Evolutionary conservation across 305 asterid genomes (phyloP).

Genomic region (Lippia alba): DNA sequence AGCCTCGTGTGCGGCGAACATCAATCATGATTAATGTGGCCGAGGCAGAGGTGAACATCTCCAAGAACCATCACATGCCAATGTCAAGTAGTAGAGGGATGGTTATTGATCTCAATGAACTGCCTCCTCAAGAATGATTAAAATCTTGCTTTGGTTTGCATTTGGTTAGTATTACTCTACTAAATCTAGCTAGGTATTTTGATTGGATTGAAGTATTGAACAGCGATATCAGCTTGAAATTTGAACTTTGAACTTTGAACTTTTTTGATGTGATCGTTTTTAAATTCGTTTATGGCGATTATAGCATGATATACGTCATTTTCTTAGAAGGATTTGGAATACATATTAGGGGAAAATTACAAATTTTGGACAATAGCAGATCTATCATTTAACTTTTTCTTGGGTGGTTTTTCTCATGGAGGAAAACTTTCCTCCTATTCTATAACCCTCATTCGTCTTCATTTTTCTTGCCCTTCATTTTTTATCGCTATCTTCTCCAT

Average conservation of each 20-base stretch:
- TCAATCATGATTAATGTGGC: background rate
- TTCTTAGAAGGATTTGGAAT: background rate
- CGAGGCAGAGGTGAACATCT: background rate
- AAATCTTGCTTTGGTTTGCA: background rate
- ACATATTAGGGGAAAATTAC: too few relatives aligned
- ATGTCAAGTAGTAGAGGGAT: slow-evolving; percentile 4
- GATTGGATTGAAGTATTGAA: background rate
- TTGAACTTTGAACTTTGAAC: too few relatives aligned
- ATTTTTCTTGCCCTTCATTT: too few relatives aligned
- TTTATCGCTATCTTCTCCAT: too few relatives aligned
- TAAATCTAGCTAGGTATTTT: slow-evolving; percentile 5
- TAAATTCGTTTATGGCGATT: background rate
- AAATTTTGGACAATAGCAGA: too few relatives aligned
- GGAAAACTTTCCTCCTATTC: too few relatives aligned
- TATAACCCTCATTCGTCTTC: too few relatives aligned
- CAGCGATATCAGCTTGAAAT: background rate
- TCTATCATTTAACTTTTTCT: too few relatives aligned
- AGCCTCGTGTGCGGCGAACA: background rate
- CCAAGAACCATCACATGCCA: slow-evolving; percentile 26
- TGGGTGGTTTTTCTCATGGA: too few relatives aligned
- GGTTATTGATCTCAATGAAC: slow-evolving; percentile 58
- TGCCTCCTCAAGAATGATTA: slow-evolving; percentile 46
- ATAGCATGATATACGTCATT: background rate
- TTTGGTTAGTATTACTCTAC: too few relatives aligned
- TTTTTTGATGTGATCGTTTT: too few relatives aligned